These are phyloP conservation scores for Globisporangium carolinianum DNA, from an alignment of 352 stramenopile species.

Conservation along the genomic window DNA sequence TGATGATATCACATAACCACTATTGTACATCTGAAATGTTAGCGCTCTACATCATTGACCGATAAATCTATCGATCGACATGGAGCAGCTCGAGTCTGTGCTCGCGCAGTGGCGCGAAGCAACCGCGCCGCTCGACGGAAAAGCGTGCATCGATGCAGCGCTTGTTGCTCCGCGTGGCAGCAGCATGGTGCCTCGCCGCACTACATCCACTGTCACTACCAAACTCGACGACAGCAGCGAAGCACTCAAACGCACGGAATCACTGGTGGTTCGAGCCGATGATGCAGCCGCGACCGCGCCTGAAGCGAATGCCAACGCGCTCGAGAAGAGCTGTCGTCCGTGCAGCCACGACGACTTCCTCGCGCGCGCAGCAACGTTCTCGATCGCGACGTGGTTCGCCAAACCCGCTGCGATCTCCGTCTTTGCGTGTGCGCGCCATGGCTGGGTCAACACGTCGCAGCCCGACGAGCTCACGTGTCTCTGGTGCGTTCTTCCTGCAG, in stretches of 20 bases:
- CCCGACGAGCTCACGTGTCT: constrained; percentile 38
- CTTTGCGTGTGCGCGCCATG: constrained; percentile 42
- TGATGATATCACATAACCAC: no score
- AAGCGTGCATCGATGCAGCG: constrained; percentile 4
- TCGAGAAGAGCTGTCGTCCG: constrained; percentile 21
- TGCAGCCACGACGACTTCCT: constrained; percentile 49
- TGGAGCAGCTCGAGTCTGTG: constrained; percentile 10
- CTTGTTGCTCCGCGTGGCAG: constrained; percentile 2
- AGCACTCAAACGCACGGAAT: not conserved
- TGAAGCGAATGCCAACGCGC: not conserved
- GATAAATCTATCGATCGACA: not conserved
- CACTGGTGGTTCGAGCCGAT: no score
- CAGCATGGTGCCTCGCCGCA: not conserved
- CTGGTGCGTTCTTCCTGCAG: constrained; percentile 14
- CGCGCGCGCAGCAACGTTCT: constrained; percentile 42
- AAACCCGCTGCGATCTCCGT: constrained; percentile 40
- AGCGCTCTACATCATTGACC: no score
- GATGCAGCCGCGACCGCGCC: not conserved
- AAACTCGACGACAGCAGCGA: not conserved
- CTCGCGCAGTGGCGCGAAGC: constrained; percentile 11
- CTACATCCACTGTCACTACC: not conserved
- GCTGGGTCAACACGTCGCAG: constrained; percentile 35
- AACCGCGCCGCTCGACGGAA: constrained; percentile 10
- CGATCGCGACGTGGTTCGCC: constrained; percentile 52
- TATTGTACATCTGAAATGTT: no score